Conservation (phyloP, 805 yeast species). For the Saccharomyces jurei region DNA sequence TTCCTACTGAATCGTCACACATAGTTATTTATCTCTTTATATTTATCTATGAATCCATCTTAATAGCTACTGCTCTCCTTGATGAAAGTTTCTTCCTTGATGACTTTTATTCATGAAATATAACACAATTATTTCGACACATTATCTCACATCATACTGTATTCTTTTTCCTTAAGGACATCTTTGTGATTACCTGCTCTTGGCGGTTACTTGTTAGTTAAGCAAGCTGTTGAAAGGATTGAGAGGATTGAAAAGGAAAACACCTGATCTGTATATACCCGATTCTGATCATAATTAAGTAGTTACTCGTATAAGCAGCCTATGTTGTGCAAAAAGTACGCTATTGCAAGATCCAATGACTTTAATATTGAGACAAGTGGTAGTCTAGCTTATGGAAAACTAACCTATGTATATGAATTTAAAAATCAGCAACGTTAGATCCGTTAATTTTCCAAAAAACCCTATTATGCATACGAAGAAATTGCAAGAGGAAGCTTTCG, state of each 20-base stretch:
- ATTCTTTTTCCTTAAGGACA: no score
- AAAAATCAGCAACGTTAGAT: neutral
- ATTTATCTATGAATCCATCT: neutral
- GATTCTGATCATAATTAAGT: neutral
- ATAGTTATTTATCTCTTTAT: neutral
- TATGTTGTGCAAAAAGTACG: neutral
- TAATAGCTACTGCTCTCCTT: neutral
- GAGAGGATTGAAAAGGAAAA: neutral
- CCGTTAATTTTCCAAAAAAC: neutral
- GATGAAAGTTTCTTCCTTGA: neutral
- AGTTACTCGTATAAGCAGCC: neutral
- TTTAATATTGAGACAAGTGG: neutral
- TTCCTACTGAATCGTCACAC: neutral
- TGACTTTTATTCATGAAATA: neutral
- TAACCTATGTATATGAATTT: neutral
- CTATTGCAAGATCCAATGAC: neutral
- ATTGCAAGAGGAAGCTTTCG: neutral
- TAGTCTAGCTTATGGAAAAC: neutral
- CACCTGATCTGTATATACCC: neutral
- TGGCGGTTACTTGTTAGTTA: neutral
- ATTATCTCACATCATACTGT: no score
- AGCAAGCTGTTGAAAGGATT: no score
- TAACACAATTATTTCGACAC: neutral
- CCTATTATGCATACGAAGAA: neutral
- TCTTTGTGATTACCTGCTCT: neutral